phyloP scores from a whole-genome alignment of 768 basidiomycete genomes.

The Suillus plorans region DNA sequence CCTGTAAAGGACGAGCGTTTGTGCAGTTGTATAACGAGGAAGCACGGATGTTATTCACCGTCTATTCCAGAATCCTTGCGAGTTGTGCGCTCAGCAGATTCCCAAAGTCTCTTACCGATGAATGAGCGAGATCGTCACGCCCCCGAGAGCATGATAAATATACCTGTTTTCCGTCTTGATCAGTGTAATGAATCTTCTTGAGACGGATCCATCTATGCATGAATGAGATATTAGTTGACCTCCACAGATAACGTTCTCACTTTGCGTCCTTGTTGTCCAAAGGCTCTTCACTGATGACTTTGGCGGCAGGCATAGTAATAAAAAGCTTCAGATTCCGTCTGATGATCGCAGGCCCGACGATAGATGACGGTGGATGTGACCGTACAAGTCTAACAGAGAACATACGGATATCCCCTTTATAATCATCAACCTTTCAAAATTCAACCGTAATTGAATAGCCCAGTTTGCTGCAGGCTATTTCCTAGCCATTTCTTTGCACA shows the following conservation, averaged over 20 bases:
- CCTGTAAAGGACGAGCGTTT: slow-evolving; percentile 42
- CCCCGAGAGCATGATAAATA: slow-evolving; percentile 13
- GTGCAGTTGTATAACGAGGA: background rate
- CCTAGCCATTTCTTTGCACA: no score
- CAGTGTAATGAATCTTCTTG: slow-evolving; percentile 78
- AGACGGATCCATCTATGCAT: slow-evolving; percentile 75
- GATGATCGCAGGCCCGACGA: background rate
- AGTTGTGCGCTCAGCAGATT: slow-evolving; percentile 82
- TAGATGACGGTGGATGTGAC: background rate
- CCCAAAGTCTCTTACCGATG: slow-evolving; percentile 72
- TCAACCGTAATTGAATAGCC: no score
- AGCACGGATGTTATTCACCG: slow-evolving; percentile 42
- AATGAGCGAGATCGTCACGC: background rate
- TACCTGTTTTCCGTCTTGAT: slow-evolving; percentile 76
- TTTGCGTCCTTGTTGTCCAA: slow-evolving; percentile 58
- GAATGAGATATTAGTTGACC: background rate
- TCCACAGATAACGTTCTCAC: slow-evolving; percentile 33
- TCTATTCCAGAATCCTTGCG: slow-evolving; percentile 77
- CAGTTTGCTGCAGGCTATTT: no score
- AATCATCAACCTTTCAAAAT: background rate
- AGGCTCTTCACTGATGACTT: slow-evolving; percentile 51
- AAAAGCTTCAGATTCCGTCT: background rate
- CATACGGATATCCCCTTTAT: background rate
- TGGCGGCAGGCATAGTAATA: slow-evolving; percentile 40
- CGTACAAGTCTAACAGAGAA: background rate